Evolutionary conservation across 140 eudicot species (phyloP).

Genomic region (Senecio squalidus): DNA sequence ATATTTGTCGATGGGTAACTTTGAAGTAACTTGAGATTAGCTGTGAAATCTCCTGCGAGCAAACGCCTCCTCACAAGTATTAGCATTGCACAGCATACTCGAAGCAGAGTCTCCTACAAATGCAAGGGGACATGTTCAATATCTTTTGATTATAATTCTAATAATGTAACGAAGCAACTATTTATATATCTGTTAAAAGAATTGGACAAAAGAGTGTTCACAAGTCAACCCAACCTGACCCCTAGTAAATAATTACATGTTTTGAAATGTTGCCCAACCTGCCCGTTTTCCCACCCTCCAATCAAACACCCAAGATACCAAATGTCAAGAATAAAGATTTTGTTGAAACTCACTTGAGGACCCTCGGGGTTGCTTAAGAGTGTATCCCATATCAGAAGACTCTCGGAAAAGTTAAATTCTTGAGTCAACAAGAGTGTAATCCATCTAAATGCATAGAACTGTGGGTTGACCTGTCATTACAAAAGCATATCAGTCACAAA

Average conservation of each 20-base stretch:
- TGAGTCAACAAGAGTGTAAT: conserved; percentile 90
- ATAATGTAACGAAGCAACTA: background rate
- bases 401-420: conserved; percentile 74
- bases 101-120: conserved; percentile 76
- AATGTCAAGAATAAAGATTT: background rate
- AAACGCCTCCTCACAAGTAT: conserved; percentile 76
- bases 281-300: background rate
- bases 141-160: too few relatives aligned
- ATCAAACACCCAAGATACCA: background rate
- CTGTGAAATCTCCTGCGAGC: conserved; percentile 95
- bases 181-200: background rate
- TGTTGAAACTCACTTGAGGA: conserved; percentile 66
- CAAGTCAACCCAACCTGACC: background rate
- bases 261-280: background rate
- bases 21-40: conserved; percentile 90
- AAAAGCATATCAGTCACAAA: conserved; percentile 20
- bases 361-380: conserved; percentile 97
- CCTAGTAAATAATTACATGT: too few relatives aligned
- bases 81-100: conserved; percentile 91
- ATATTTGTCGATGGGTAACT: conserved; percentile 79
- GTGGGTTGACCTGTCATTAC: conserved; percentile 83
- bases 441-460: conserved; percentile 98
- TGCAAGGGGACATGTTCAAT: background rate
- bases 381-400: conserved; percentile 84
- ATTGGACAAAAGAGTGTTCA: background rate